A percentile compares a stretch with the other conserved stretches of the same genome.
Evolutionary conservation across 2,329 filamentous ascomycete species (phyloP).

Genomic region (Pseudocercospora ulei): DNA sequence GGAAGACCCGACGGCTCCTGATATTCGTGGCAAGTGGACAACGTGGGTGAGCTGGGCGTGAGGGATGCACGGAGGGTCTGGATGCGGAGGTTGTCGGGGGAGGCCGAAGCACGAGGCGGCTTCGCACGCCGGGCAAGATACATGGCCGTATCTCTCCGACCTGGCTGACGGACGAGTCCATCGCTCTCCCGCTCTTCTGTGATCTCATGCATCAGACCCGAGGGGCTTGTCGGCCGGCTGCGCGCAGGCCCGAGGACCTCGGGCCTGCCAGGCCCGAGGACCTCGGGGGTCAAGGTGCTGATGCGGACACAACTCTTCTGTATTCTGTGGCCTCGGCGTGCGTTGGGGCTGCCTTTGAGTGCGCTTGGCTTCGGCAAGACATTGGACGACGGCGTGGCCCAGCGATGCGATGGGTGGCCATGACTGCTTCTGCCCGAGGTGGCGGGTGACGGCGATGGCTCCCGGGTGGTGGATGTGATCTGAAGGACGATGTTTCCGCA

Average conservation of each 20-base stretch:
- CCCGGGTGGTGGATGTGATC: slow-evolving; percentile 31
- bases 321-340: slow-evolving; percentile 38
- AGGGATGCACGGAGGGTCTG: slow-evolving; percentile 36
- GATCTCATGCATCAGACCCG: slow-evolving; percentile 33
- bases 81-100: slow-evolving; percentile 24
- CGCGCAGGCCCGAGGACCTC: slow-evolving; percentile 36
- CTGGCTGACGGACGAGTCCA: slow-evolving; percentile 17
- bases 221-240: slow-evolving; percentile 33
- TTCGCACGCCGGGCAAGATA: slow-evolving; percentile 7
- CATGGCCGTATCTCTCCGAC: slow-evolving; percentile 5
- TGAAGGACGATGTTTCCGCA: slow-evolving; percentile 28
- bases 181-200: slow-evolving; percentile 33
- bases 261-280: slow-evolving; percentile 37
- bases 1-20: slow-evolving; percentile 17
- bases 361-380: slow-evolving; percentile 37
- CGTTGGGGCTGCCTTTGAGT: slow-evolving; percentile 40
- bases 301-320: slow-evolving; percentile 41
- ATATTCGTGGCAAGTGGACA: slow-evolving; percentile 33
- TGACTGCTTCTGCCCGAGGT: slow-evolving; percentile 38
- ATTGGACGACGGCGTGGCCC: slow-evolving; percentile 33
- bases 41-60: slow-evolving; percentile 36
- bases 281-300: slow-evolving; percentile 37
- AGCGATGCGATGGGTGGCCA: slow-evolving; percentile 41
- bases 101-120: slow-evolving; percentile 11
- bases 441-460: slow-evolving; percentile 36